A percentile compares a stretch with the other conserved stretches of the same genome.
Evolutionary conservation across 148 eudicot genomes (phyloP).

Genomic region (Rhododendron ovatum): DNA sequence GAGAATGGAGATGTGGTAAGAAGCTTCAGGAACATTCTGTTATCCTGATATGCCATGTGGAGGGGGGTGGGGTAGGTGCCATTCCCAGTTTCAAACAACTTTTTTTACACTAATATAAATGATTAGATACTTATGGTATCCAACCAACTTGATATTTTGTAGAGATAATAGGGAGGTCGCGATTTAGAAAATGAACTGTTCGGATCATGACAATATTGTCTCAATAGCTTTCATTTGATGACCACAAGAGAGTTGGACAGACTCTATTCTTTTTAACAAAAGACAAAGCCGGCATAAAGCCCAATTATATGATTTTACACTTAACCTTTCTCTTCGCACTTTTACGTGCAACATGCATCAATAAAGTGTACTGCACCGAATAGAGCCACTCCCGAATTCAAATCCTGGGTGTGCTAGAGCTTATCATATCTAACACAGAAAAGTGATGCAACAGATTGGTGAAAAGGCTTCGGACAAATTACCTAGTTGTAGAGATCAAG

Average conservation of each 20-base stretch:
- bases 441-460: not conserved
- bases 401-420: not conserved
- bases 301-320: not conserved
- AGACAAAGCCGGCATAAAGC: not conserved
- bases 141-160: not conserved
- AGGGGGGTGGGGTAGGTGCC: not conserved
- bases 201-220: not conserved
- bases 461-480: not conserved
- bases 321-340: not conserved
- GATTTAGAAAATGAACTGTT: not conserved
- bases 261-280: not conserved
- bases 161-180: not conserved
- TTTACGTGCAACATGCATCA: not conserved
- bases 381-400: not conserved
- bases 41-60: not conserved
- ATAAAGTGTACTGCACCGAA: not conserved
- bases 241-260: not conserved
- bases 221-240: not conserved
- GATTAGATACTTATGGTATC: not conserved
- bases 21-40: not conserved
- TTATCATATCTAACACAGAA: not conserved
- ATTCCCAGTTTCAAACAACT: not conserved
- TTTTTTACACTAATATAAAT: not conserved
- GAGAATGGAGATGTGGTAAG: not conserved
- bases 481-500: not conserved